A percentile compares a stretch with the other conserved stretches of the same genome.
phyloP scores from a whole-genome alignment of 805 yeast species.

The Naumovozyma baii region DNA sequence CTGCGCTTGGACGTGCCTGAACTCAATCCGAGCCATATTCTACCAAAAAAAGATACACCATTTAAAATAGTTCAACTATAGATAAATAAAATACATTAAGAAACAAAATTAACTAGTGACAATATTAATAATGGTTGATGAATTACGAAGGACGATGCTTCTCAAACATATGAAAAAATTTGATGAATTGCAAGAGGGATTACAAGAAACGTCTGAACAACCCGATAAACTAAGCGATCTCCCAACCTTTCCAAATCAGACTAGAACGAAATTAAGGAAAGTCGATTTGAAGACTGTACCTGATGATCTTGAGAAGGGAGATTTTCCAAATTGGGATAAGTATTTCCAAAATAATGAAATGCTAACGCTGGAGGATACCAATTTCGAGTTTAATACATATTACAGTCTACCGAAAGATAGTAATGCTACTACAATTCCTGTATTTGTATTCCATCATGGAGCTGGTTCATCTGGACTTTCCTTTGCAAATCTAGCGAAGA shows the following conservation, averaged over 20 bases:
- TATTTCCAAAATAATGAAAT: slow-evolving; percentile 16
- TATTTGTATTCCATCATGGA: slow-evolving; percentile 82
- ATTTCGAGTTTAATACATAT: slow-evolving; percentile 41
- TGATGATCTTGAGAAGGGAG: not conserved
- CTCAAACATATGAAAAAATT: slow-evolving; percentile 11
- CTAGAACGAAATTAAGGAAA: not conserved
- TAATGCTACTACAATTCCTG: slow-evolving; percentile 32
- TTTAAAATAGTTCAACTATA: too few relatives aligned
- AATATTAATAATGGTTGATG: slow-evolving; percentile 12
- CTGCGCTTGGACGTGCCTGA: too few relatives aligned
- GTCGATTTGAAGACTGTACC: not conserved
- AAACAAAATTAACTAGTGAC: not conserved
- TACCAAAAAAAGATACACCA: too few relatives aligned
- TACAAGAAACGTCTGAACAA: not conserved
- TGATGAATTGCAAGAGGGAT: not conserved
- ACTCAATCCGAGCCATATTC: too few relatives aligned
- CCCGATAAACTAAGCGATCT: slow-evolving; percentile 2
- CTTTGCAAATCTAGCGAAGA: slow-evolving; percentile 46
- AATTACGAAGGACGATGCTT: slow-evolving; percentile 13
- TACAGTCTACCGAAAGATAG: slow-evolving; percentile 41
- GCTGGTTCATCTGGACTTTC: slow-evolving; percentile 86
- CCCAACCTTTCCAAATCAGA: not conserved
- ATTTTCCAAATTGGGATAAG: slow-evolving; percentile 15
- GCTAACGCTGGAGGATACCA: slow-evolving; percentile 9
- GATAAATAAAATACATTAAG: too few relatives aligned